Percentiles rank a stretch among this genome's conserved stretches.
Conservation (phyloP, 352 stramenopile genomes). For the Proteromonas lacertae region DNA sequence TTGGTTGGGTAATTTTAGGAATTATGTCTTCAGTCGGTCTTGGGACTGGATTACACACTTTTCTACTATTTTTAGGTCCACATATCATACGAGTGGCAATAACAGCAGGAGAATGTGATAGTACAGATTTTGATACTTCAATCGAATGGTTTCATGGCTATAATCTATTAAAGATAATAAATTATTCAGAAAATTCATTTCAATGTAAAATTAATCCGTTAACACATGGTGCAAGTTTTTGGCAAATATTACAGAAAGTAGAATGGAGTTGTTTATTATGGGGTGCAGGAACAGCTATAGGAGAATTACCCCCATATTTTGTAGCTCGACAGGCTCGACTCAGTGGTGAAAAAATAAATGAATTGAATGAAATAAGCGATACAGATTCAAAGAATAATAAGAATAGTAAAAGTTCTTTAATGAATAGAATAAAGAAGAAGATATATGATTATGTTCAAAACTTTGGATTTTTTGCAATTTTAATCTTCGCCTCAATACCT, state of each 20-base stretch:
- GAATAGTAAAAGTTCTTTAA: slow-evolving; percentile 21
- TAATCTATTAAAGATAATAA: slow-evolving; percentile 4
- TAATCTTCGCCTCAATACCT: slow-evolving; percentile 61
- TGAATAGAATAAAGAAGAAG: slow-evolving; percentile 56
- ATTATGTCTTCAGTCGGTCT: slow-evolving; percentile 64
- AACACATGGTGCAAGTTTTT: slow-evolving; percentile 8
- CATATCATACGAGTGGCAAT: slow-evolving; percentile 53
- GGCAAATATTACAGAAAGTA: slow-evolving; percentile 1
- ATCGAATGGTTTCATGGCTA: slow-evolving; percentile 46
- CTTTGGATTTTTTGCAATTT: slow-evolving; percentile 54
- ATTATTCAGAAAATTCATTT: slow-evolving; percentile 23
- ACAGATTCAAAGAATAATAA: slow-evolving; percentile 3
- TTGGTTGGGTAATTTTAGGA: slow-evolving; percentile 62
- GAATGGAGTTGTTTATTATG: slow-evolving; percentile 49
- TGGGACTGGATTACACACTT: slow-evolving; percentile 59
- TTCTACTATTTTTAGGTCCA: slow-evolving; percentile 63
- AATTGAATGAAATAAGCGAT: slow-evolving; percentile 29
- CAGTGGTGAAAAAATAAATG: slow-evolving; percentile 35
- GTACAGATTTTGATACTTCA: slow-evolving; percentile 37
- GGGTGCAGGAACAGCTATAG: slow-evolving; percentile 52
- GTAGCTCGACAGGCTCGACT: slow-evolving; percentile 39
- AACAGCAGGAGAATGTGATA: slow-evolving; percentile 31
- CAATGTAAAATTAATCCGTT: slow-evolving; percentile 34
- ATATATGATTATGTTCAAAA: slow-evolving; percentile 57
- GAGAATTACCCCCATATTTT: slow-evolving; percentile 63